Evolutionary conservation across 768 basidiomycete genomes (phyloP).

Genomic region (Lactifluus echinatus): DNA sequence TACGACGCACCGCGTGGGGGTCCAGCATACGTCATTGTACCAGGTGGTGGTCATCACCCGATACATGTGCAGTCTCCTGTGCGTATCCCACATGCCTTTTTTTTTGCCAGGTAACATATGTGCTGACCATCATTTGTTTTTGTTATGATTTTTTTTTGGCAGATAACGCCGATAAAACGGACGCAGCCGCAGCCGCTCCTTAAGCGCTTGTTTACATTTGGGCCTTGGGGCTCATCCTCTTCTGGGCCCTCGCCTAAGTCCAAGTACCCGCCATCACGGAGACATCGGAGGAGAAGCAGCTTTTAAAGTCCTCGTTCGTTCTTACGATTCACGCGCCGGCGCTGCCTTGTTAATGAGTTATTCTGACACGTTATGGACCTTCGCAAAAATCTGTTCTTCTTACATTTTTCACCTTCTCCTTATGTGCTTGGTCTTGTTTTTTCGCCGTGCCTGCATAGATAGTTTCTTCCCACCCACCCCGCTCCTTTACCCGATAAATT

Average conservation of each 20-base stretch:
- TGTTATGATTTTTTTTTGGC: background rate
- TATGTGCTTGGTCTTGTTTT: background rate
- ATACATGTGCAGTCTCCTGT: constrained; percentile 12
- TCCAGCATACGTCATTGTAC: constrained; percentile 13
- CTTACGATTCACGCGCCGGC: background rate
- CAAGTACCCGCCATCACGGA: constrained; percentile 2
- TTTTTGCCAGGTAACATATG: background rate
- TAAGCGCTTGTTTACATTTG: constrained; percentile 17
- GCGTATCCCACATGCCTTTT: constrained; percentile 1
- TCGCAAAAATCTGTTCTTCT: background rate
- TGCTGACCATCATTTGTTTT: constrained; percentile 2
- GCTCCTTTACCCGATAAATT: background rate
- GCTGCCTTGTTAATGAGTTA: background rate
- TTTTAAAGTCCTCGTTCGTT: background rate
- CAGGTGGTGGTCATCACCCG: background rate
- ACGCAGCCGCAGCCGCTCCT: constrained; percentile 12
- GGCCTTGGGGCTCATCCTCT: constrained; percentile 11
- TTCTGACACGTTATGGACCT: too few species aligned
- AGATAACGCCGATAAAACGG: constrained; percentile 9
- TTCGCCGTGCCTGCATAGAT: background rate
- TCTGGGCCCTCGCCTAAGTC: constrained; percentile 9
- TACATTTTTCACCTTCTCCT: constrained; percentile 1
- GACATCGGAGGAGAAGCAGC: constrained; percentile 11
- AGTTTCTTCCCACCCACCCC: background rate
- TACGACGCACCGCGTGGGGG: constrained; percentile 15